Evolutionary conservation across 345 rosid species (phyloP).

Genomic region (Lenwebbia sp.): DNA sequence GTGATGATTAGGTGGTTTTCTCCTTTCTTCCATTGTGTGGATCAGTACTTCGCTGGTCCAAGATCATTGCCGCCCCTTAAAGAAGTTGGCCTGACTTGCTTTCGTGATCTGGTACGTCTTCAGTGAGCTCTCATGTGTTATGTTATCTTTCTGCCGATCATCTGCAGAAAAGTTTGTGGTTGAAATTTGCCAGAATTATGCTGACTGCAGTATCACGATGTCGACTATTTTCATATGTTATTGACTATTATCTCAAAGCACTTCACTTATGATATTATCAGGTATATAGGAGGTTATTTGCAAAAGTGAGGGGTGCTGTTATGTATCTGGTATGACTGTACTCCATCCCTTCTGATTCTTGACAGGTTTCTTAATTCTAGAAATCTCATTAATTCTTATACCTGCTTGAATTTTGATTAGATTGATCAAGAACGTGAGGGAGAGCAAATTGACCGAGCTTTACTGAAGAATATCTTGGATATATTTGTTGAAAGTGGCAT

Average conservation of each 20-base stretch:
- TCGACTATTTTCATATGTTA: neutral
- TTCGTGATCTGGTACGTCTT: slow-evolving; percentile 36
- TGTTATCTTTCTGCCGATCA: neutral
- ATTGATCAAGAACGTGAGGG: slow-evolving; percentile 49
- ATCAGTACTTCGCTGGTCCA: slow-evolving; percentile 26
- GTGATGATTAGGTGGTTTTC: no score
- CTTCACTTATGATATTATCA: neutral
- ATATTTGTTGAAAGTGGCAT: slow-evolving; percentile 52
- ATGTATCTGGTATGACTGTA: neutral
- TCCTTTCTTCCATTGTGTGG: no score
- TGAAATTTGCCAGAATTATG: neutral
- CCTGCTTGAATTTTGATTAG: slow-evolving; percentile 6
- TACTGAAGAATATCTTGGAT: slow-evolving; percentile 41
- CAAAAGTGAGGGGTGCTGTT: slow-evolving; percentile 32
- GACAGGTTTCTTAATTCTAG: no score
- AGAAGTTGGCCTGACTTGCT: slow-evolving; percentile 44
- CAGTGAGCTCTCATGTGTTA: neutral
- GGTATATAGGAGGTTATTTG: slow-evolving; percentile 21
- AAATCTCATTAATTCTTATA: neutral
- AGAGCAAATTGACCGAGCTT: slow-evolving; percentile 43
- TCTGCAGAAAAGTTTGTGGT: neutral
- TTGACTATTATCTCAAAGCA: neutral
- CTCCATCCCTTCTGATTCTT: neutral
- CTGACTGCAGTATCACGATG: neutral
- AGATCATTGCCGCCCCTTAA: slow-evolving; percentile 33